phyloP scores from a whole-genome alignment of 139 green algal genomes.

The Zygnema circumcarinatum region DNA sequence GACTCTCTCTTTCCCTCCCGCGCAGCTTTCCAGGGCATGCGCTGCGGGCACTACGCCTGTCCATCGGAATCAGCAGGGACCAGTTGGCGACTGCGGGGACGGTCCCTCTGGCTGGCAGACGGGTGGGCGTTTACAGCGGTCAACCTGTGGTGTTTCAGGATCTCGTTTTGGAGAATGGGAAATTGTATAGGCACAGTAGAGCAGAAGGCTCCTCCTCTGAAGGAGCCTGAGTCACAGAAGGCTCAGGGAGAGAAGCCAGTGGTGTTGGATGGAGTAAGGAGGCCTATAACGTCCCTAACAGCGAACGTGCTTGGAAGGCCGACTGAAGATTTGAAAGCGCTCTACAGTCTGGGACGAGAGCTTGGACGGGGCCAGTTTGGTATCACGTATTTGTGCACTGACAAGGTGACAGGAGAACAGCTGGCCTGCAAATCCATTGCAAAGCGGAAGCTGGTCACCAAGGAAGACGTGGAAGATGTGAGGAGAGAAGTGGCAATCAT shows the following conservation, averaged over 20 bases:
- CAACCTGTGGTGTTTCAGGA: no score
- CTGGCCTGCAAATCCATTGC: slow-evolving; percentile 91
- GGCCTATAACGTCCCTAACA: slow-evolving; percentile 15
- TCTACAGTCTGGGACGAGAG: slow-evolving; percentile 39
- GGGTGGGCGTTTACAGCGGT: no score
- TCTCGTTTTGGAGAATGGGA: no score
- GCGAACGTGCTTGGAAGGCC: slow-evolving; percentile 43
- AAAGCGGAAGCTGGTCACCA: slow-evolving; percentile 85
- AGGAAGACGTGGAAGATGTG: slow-evolving; percentile 95
- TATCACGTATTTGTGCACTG: slow-evolving; percentile 43
- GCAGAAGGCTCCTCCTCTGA: no score
- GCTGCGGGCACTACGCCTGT: no score
- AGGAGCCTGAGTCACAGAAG: no score
- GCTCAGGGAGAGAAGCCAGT: no score
- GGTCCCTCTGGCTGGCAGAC: no score
- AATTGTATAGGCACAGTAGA: no score
- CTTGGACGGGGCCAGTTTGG: slow-evolving; percentile 58
- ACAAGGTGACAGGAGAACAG: slow-evolving; percentile 60
- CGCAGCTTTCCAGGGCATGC: background rate
- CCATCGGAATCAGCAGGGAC: no score
- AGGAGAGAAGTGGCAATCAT: slow-evolving; percentile 93
- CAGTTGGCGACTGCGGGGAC: no score
- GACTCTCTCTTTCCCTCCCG: background rate
- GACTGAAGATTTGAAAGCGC: slow-evolving; percentile 35
- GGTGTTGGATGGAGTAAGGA: no score